A percentile compares a stretch with the other conserved stretches of the same genome.
phyloP scores from a whole-genome alignment of 257 asterid species.

The Scutellaria baicalensis region DNA sequence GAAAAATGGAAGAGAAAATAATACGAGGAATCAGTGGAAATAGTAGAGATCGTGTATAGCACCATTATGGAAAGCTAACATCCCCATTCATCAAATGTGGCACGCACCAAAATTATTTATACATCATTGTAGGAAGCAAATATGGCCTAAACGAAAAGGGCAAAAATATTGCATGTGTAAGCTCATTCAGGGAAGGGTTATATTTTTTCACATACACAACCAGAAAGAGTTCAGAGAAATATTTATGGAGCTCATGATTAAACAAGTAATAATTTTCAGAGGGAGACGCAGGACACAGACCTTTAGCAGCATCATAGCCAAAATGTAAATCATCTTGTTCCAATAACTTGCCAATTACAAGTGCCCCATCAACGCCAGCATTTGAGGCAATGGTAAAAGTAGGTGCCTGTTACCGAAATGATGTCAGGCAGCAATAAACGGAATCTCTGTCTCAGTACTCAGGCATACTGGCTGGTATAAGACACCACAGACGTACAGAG shows the following conservation, averaged over 20 bases:
- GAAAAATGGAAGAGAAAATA: not conserved
- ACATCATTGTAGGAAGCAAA: not conserved
- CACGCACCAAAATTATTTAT: not conserved
- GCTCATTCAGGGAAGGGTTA: not conserved
- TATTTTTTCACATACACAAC: not conserved
- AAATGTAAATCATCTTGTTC: conserved; percentile 68
- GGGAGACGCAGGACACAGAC: conserved; percentile 27
- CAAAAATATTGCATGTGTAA: not conserved
- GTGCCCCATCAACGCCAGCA: conserved; percentile 72
- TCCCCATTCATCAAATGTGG: not conserved
- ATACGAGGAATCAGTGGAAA: not conserved
- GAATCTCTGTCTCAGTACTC: too few relatives aligned
- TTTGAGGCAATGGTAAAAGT: conserved; percentile 68
- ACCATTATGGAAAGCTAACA: not conserved
- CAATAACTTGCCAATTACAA: conserved; percentile 64
- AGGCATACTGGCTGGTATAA: too few relatives aligned
- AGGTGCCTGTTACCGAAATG: conserved; percentile 53
- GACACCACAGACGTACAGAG: not conserved
- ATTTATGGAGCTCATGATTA: not conserved
- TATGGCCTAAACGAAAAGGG: too few relatives aligned
- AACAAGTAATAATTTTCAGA: not conserved
- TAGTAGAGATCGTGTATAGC: not conserved
- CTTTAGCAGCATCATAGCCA: conserved; percentile 89
- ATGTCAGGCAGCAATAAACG: not conserved
- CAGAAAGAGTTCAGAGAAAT: not conserved